Evolutionary conservation across 306 rosid species (phyloP), one percentile per base, ranked within the genome.

Genomic region (Vigna unguiculata): DNA sequence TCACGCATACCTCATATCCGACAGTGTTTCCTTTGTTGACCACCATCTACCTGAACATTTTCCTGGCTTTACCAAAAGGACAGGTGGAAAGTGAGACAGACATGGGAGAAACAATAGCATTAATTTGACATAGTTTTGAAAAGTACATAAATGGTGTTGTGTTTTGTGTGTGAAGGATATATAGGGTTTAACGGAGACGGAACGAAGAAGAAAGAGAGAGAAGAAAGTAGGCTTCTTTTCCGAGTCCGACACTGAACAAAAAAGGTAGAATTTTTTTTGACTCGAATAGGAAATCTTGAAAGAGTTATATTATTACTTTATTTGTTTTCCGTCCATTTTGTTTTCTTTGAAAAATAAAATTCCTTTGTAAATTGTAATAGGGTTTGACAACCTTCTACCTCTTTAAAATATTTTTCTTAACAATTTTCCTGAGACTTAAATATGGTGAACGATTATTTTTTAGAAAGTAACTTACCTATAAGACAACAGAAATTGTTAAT

Each of bases 131-230:
- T 51, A 9, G 49, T 21, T 17, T 61, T 16, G 64, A 71, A 55
- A n/a, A 34, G 40, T 34, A 53, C 38, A 16, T 43, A 17, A 11
- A 25, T 10, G 16, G 40, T 5, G 48, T 43, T 12, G 8, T 40
- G 48, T 16, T 48, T 12, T 11, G 40, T 13, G 30, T 15, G 48
- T 25, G 40, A 25, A 25, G 6, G 48, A 47, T 34, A 34, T 34
- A 34, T 48, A 58, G 74, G 72, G 53, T 74, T 78, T 61, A 19
- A 60, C 14, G 16, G 77, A 57, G 70, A 67, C 83, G 38, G 51
- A 59, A 24, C 25, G 25, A 40, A 40, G 45, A 41, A 53, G 12
- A 45, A 38, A 24, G 38, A 9, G 46, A 41, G 46, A 41, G 17
- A 60, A 9, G 24, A 1, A 10, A 2, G 28, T 7, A 6, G 61